Evolutionary conservation across 176 grass and related monocot genomes (phyloP), one percentile per base, ranked within the genome.

Genomic region (Thalia dealbata): DNA sequence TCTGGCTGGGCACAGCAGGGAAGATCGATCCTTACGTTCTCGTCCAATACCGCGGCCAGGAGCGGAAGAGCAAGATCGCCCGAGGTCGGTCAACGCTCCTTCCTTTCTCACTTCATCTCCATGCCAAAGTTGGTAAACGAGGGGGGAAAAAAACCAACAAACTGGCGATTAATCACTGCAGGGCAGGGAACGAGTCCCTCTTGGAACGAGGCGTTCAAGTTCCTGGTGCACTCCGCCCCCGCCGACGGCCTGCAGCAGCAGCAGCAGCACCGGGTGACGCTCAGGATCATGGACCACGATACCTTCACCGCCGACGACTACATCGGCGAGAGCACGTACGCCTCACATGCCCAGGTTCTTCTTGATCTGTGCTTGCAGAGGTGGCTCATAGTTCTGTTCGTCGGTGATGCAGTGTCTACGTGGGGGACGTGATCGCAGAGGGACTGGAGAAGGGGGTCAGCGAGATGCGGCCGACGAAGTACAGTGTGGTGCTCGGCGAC

Each of bases 181-280:
- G 89, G 81, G 41, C 76, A 84, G 15, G 89, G 93, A 51, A 90
- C 76, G 58, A 92, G 81, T 69, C 93, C 93, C 52, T 69, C 79
- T 79, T 96, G 93, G 93, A 90, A 92, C 72, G 85, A 97, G 76
- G 82, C 91, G 63, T 86, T 97, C 66, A 92, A 77, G 71, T 92
- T 92, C 73, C 73, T 79, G 62, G 84, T 96, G 46, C 87, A 82
- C 73, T 72, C 86, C 7, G 50, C 86, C 73, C 69, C 86, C 7
- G 50, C 86, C 1, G 88, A 61, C 6, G 59, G 59, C 67, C 16
- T 81, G 58, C 69, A 64, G 11, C 1, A 12, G 56, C 89, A 56
- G 59, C 67, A 11, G 63, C 92, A 92, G 46, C 89, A 96, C 84
- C 90, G 89, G 70, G 68, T 96, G 45, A 19, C 85, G 58, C 50